Evolutionary conservation across 495 filamentous ascomycete species (phyloP).

Genomic region (Xylona heveae): DNA sequence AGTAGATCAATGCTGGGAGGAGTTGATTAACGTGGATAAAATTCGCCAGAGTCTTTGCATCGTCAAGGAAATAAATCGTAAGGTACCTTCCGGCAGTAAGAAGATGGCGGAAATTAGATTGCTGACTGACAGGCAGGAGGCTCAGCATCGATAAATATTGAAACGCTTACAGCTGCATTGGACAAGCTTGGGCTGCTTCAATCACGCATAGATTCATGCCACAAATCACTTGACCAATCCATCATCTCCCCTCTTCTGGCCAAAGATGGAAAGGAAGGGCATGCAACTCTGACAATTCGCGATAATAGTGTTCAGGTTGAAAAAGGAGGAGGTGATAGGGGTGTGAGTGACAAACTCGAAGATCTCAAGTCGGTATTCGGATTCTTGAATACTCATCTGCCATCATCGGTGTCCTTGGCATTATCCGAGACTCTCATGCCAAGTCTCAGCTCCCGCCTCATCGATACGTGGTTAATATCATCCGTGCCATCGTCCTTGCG

Average conservation of each 20-base stretch:
- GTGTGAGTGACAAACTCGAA: conserved; percentile 19
- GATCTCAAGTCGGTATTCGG: conserved; percentile 40
- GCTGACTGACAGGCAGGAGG: no score
- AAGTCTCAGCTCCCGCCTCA: conserved; percentile 38
- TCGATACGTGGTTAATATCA: conserved; percentile 49
- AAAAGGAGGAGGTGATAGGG: no score
- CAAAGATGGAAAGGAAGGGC: conserved; percentile 6
- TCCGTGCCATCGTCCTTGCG: conserved; percentile 51
- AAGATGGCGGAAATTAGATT: no score
- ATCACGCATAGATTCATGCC: conserved; percentile 29
- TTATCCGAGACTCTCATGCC: conserved; percentile 50
- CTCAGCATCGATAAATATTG: no score
- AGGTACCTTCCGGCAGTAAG: conserved; percentile 5
- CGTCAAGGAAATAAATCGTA: not conserved
- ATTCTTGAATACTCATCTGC: conserved; percentile 44
- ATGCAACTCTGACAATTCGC: no score
- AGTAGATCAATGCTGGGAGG: conserved; percentile 17
- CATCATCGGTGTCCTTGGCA: conserved; percentile 32
- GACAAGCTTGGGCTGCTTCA: conserved; percentile 28
- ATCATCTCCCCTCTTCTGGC: no score
- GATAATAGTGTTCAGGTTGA: no score
- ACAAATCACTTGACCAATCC: conserved; percentile 15
- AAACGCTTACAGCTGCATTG: no score
- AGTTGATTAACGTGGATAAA: conserved; percentile 13
- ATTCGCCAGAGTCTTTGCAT: conserved; percentile 1